Evolutionary conservation across 495 filamentous ascomycete genomes (phyloP).

Genomic region (Neurospora africana): DNA sequence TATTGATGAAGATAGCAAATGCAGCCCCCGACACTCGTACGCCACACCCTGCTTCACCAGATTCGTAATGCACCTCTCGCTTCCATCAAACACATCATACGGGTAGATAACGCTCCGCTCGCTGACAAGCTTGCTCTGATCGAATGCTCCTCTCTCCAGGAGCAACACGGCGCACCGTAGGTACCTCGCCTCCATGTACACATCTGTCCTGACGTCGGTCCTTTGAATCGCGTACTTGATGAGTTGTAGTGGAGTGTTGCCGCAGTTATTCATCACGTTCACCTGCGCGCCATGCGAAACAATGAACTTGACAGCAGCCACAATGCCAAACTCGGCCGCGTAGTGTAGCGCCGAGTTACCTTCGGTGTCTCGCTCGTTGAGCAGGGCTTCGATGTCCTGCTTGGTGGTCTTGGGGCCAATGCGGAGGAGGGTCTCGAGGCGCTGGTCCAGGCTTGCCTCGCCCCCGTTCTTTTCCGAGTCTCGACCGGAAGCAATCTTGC

Average conservation of each 20-base stretch:
- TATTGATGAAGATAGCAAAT: constrained; percentile 16
- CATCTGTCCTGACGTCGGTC: constrained; percentile 24
- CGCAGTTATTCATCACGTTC: constrained; percentile 28
- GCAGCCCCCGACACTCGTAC: constrained; percentile 18
- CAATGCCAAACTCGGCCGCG: constrained; percentile 24
- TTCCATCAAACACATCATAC: constrained; percentile 23
- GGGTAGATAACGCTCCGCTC: constrained; percentile 20
- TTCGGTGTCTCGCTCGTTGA: constrained; percentile 23
- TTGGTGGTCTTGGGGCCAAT: constrained; percentile 11
- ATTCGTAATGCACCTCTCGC: constrained; percentile 19
- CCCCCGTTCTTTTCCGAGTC: constrained; percentile 9
- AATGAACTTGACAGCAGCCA: constrained; percentile 20
- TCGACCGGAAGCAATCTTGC: constrained; percentile 14
- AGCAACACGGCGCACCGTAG: constrained; percentile 23
- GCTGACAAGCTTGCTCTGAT: constrained; percentile 26
- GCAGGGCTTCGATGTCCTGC: constrained; percentile 8
- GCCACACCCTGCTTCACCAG: constrained; percentile 22
- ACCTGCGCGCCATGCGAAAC: constrained; percentile 14
- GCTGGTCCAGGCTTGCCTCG: constrained; percentile 7
- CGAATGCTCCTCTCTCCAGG: constrained; percentile 22
- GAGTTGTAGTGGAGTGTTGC: constrained; percentile 26
- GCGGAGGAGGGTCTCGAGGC: constrained; percentile 13
- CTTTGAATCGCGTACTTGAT: constrained; percentile 27
- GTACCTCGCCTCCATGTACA: constrained; percentile 27
- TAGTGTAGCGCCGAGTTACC: constrained; percentile 26